phyloP scores from a whole-genome alignment of 2,329 filamentous ascomycete genomes.

The Fusarium lyarnte region DNA sequence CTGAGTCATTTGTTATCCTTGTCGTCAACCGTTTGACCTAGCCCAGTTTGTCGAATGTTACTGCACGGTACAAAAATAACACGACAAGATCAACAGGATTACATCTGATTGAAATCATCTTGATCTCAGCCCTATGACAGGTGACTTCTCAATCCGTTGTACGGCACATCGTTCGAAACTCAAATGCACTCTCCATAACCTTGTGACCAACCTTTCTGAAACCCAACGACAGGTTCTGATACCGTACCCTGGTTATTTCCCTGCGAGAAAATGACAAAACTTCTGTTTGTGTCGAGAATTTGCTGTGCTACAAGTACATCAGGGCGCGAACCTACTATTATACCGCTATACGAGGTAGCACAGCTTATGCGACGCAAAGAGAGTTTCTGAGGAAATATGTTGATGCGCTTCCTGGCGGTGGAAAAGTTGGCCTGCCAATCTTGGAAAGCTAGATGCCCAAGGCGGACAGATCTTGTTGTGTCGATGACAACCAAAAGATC shows the following conservation, averaged over 20 bases:
- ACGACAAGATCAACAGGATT: not conserved
- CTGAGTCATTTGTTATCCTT: not conserved
- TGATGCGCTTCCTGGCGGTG: not conserved
- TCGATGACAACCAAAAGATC: slow-evolving; percentile 13
- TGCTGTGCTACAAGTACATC: not conserved
- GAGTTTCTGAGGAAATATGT: not conserved
- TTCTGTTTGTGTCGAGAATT: not conserved
- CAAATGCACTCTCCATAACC: fast-evolving
- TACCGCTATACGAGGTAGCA: not conserved
- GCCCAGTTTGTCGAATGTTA: not conserved
- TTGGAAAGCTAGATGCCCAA: not conserved
- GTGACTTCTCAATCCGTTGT: fast-evolving
- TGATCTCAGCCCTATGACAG: not conserved
- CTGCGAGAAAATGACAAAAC: not conserved
- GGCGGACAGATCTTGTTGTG: not conserved
- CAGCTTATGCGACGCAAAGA: not conserved
- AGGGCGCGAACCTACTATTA: fast-evolving
- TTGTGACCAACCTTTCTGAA: not conserved
- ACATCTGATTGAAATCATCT: not conserved
- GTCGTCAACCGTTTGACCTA: not conserved
- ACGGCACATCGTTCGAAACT: fast-evolving
- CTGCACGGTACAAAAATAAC: not conserved
- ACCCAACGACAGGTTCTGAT: not conserved
- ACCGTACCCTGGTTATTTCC: not conserved
- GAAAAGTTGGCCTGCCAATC: not conserved